These are phyloP conservation scores for Hemisphaericaspora xylanilytica DNA, from an alignment of 1,139 yeast genomes.

Conservation along the genomic window DNA sequence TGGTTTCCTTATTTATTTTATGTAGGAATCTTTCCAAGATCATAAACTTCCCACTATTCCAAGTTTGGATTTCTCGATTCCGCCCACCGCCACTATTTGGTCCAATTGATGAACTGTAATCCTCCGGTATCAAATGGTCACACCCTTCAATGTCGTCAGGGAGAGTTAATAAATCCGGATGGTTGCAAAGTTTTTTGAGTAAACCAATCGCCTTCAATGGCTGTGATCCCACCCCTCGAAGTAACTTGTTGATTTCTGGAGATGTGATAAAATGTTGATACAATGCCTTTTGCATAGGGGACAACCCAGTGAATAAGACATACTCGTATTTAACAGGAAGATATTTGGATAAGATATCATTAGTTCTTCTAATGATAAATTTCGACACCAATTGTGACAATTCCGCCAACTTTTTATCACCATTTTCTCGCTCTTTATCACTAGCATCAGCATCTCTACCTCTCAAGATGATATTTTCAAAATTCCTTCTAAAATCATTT, in stretches of 20 bases:
- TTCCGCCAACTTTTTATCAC: constrained; percentile 71
- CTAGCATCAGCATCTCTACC: constrained; percentile 92
- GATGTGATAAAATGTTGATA: constrained; percentile 78
- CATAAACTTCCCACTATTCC: constrained; percentile 61
- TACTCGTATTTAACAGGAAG: constrained; percentile 95
- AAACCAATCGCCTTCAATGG: constrained; percentile 89
- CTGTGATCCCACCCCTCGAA: constrained; percentile 75
- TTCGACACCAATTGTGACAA: constrained; percentile 77
- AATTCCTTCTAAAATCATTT: constrained; percentile 78
- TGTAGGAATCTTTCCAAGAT: constrained; percentile 73
- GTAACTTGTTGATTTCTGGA: constrained; percentile 68
- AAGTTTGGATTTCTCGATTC: constrained; percentile 56
- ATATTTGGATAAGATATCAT: constrained; percentile 90
- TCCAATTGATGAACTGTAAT: constrained; percentile 47
- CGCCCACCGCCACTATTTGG: constrained; percentile 22
- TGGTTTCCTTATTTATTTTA: constrained; percentile 73
- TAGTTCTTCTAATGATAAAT: constrained; percentile 91
- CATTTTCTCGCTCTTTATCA: constrained; percentile 69
- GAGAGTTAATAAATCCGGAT: constrained; percentile 78
- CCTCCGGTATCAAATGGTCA: constrained; percentile 68
- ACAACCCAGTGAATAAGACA: constrained; percentile 82
- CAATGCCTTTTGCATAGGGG: constrained; percentile 71
- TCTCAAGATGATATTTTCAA: constrained; percentile 72
- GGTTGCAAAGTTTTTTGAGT: constrained; percentile 86
- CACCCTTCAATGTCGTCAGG: constrained; percentile 77